phyloP scores from a whole-genome alignment of 192 early-diverging fungal genomes.

The Borealophlyctis nickersoniae region DNA sequence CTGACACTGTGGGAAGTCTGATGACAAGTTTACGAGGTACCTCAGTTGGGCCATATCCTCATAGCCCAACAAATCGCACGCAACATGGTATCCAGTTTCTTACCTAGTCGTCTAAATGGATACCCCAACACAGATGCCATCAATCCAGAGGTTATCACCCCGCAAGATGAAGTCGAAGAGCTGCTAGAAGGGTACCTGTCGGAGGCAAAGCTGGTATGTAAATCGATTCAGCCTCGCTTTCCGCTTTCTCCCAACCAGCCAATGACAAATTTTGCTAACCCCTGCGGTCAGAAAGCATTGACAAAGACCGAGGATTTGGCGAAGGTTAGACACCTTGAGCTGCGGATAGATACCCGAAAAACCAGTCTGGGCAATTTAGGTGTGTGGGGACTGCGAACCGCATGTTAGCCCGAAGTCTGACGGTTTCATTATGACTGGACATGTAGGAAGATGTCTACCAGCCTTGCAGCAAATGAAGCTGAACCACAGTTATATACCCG shows the following conservation, averaged over 20 bases:
- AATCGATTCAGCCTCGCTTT: neutral
- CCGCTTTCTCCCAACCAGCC: too few relatives aligned
- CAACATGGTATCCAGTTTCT: too few relatives aligned
- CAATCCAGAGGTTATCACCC: slow-evolving; percentile 33
- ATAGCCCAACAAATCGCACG: too few relatives aligned
- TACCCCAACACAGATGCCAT: neutral
- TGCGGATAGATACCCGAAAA: slow-evolving; percentile 39
- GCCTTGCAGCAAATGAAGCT: slow-evolving; percentile 40
- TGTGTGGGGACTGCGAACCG: too few relatives aligned
- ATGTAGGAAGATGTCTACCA: slow-evolving; percentile 31
- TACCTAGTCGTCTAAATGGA: too few relatives aligned
- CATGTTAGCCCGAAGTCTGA: too few relatives aligned
- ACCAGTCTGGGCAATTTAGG: slow-evolving; percentile 36
- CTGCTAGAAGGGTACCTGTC: slow-evolving; percentile 35
- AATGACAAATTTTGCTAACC: neutral
- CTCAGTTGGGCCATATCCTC: too few relatives aligned
- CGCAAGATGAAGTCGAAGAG: slow-evolving; percentile 40
- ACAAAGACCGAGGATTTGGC: slow-evolving; percentile 25
- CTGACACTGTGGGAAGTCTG: too few relatives aligned
- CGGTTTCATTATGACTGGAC: slow-evolving; percentile 1
- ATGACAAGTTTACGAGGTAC: too few relatives aligned
- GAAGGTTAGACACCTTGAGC: slow-evolving; percentile 31
- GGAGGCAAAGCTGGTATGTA: slow-evolving; percentile 35
- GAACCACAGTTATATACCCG: slow-evolving; percentile 41
- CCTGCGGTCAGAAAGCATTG: slow-evolving; percentile 16